Evolutionary conservation across 768 basidiomycete genomes (phyloP).

Genomic region (Cyclocybe cylindracea): DNA sequence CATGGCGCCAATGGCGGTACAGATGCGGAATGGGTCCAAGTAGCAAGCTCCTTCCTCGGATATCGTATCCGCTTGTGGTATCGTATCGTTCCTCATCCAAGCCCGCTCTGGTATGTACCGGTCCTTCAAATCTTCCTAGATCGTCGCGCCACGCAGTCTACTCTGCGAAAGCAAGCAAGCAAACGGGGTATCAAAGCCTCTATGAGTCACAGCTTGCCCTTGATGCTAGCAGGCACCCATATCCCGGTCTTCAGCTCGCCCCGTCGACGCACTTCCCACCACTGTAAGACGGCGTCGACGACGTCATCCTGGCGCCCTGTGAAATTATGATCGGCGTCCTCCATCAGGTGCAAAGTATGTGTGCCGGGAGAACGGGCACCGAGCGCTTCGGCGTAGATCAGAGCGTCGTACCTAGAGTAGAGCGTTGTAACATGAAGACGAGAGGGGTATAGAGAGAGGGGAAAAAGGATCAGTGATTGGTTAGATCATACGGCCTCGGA

Average conservation of each 20-base stretch:
- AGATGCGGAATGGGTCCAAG: too few species aligned
- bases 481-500: background rate
- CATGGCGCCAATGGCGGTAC: background rate
- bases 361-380: constrained; percentile 62
- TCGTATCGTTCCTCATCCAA: too few species aligned
- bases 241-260: constrained; percentile 59
- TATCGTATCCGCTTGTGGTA: too few species aligned
- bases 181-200: background rate
- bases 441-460: background rate
- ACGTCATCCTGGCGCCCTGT: constrained; percentile 69
- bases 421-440: background rate
- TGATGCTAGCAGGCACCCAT: constrained; percentile 54
- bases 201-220: constrained; percentile 29
- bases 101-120: too few species aligned
- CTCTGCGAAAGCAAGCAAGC: background rate
- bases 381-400: constrained; percentile 67
- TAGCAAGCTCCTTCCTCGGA: too few species aligned
- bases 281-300: constrained; percentile 65
- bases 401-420: constrained; percentile 60
- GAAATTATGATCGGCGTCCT: constrained; percentile 81
- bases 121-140: background rate
- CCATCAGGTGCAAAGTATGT: constrained; percentile 68
- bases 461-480: background rate
- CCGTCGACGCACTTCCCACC: constrained; percentile 55
- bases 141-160: background rate